These are phyloP conservation scores for Ambrosia hybrid DNA, from an alignment of 140 eudicot genomes.

Conservation along the genomic window DNA sequence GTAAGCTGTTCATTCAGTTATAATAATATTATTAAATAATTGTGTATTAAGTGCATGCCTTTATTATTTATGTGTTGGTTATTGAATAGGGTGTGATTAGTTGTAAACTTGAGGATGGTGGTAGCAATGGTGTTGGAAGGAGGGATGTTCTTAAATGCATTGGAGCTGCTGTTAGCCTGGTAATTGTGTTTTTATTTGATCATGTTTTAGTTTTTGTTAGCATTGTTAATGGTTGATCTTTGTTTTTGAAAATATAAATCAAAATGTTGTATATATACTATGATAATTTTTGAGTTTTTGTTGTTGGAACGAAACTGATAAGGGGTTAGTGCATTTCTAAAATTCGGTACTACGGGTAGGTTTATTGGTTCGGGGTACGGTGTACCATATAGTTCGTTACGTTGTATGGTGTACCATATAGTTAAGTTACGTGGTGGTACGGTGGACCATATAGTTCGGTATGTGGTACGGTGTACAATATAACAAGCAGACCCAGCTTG, in stretches of 20 bases:
- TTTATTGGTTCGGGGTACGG: too few relatives aligned
- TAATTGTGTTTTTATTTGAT: constrained; percentile 28
- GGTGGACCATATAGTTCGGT: too few relatives aligned
- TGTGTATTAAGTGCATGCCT: neutral
- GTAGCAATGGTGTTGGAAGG: constrained; percentile 39
- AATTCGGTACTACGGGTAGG: too few relatives aligned
- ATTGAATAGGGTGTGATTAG: constrained; percentile 40
- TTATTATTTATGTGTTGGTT: neutral
- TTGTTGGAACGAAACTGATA: too few relatives aligned
- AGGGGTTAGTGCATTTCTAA: too few relatives aligned
- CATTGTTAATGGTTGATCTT: neutral
- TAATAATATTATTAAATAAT: neutral
- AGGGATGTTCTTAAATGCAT: constrained; percentile 56
- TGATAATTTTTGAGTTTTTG: too few relatives aligned
- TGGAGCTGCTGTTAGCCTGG: constrained; percentile 68
- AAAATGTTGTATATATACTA: neutral
- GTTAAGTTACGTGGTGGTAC: too few relatives aligned
- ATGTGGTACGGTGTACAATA: too few relatives aligned
- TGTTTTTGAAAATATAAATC: neutral
- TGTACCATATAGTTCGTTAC: too few relatives aligned
- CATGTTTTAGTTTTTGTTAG: neutral
- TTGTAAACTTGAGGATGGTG: constrained; percentile 52
- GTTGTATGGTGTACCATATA: too few relatives aligned
- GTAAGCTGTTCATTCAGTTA: constrained; percentile 32
- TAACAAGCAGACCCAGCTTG: too few relatives aligned